Conservation (phyloP, 306 rosid genomes). For the Vachellia collinsii region DNA sequence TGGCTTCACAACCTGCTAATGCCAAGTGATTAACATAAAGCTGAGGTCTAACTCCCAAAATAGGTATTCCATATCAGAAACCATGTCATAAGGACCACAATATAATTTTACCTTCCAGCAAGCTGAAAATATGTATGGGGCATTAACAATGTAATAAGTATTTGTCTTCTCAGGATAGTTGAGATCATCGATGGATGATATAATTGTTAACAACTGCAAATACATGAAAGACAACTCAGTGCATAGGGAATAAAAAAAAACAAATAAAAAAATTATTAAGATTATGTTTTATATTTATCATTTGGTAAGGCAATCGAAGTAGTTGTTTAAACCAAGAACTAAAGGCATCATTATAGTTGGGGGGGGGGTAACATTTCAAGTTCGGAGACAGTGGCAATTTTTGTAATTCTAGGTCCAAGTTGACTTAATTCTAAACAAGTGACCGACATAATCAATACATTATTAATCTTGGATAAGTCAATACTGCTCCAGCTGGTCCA, state of each 20-base stretch:
- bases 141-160: slow-evolving; percentile 88
- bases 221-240: slow-evolving; percentile 36
- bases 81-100: slow-evolving; percentile 28
- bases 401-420: not conserved
- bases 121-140: slow-evolving; percentile 83
- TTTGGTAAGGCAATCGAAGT: slow-evolving; percentile 2
- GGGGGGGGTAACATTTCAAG: not conserved
- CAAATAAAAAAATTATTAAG: not conserved
- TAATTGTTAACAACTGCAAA: slow-evolving; percentile 75
- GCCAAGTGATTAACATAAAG: slow-evolving; percentile 21
- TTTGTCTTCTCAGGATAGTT: slow-evolving; percentile 96
- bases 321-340: slow-evolving; percentile 3
- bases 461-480: slow-evolving; percentile 16
- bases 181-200: slow-evolving; percentile 89
- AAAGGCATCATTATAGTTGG: not conserved
- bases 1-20: slow-evolving; percentile 88
- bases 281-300: slow-evolving; percentile 1
- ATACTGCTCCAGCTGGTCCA: slow-evolving; percentile 1
- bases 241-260: not conserved
- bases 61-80: slow-evolving; percentile 19
- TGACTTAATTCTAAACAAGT: not conserved
- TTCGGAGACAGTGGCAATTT: not conserved
- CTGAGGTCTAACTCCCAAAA: slow-evolving; percentile 6
- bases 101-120: slow-evolving; percentile 86
- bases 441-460: slow-evolving; percentile 18